Evolutionary conservation across 805 yeast species (phyloP).

Genomic region (Gaillardinia entomophila): DNA sequence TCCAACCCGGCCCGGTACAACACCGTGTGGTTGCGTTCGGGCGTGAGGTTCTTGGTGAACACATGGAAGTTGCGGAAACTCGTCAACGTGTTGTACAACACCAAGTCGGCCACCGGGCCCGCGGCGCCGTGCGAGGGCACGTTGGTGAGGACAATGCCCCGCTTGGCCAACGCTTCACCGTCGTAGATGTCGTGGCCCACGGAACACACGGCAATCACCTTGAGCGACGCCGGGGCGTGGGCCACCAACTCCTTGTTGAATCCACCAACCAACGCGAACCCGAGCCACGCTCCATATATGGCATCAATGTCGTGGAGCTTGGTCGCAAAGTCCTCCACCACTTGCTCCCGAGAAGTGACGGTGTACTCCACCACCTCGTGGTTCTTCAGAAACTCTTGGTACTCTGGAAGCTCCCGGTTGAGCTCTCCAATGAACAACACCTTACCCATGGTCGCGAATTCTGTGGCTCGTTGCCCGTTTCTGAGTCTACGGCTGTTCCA

Average conservation of each 20-base stretch:
- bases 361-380: constrained; percentile 35
- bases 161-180: constrained; percentile 29
- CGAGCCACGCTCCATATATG: constrained; percentile 57
- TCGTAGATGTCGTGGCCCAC: constrained; percentile 55
- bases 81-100: constrained; percentile 50
- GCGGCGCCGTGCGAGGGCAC: constrained; percentile 53
- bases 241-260: constrained; percentile 38
- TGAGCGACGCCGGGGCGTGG: constrained; percentile 39
- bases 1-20: background rate
- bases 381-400: constrained; percentile 29
- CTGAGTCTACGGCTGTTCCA: no score
- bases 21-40: constrained; percentile 36
- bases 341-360: constrained; percentile 36
- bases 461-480: no score
- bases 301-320: constrained; percentile 41
- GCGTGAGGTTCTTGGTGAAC: constrained; percentile 38
- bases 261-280: constrained; percentile 48
- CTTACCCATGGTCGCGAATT: constrained; percentile 5
- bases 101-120: constrained; percentile 70
- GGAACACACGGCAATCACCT: constrained; percentile 48
- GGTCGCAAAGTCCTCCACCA: constrained; percentile 34
- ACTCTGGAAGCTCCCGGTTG: constrained; percentile 43
- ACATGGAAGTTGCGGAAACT: constrained; percentile 53
- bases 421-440: constrained; percentile 49
- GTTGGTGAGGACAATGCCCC: constrained; percentile 52